Evolutionary conservation across 2,329 filamentous ascomycete species (phyloP).

Genomic region (Cladosporium sp.): DNA sequence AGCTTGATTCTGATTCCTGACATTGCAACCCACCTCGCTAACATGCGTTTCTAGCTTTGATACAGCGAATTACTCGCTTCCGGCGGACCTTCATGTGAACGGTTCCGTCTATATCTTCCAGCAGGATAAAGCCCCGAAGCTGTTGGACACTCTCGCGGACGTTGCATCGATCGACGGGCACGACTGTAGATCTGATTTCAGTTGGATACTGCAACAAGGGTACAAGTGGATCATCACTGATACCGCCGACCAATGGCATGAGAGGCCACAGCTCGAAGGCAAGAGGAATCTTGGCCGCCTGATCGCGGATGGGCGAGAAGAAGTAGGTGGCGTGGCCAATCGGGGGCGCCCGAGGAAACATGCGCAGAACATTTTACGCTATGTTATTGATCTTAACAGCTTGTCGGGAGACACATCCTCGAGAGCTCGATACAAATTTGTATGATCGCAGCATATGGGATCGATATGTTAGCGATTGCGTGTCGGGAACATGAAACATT

Average conservation of each 20-base stretch:
- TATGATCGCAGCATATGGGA: not conserved
- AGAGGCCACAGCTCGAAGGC: constrained; percentile 23
- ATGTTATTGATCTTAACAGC: not conserved
- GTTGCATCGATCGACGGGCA: constrained; percentile 24
- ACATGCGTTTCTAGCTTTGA: constrained; percentile 17
- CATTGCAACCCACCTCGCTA: not conserved
- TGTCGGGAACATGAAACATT: too few species aligned
- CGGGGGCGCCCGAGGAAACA: constrained; percentile 13
- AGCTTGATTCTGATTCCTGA: not conserved
- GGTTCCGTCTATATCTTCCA: constrained; percentile 21
- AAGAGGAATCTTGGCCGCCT: constrained; percentile 26
- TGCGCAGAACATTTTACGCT: not conserved
- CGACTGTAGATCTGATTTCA: constrained; percentile 27
- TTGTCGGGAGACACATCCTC: not conserved
- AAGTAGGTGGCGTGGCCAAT: not conserved
- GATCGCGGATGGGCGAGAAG: constrained; percentile 24
- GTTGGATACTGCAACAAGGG: constrained; percentile 26
- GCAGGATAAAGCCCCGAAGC: constrained; percentile 20
- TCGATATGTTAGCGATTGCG: too few species aligned
- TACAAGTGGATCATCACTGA: constrained; percentile 30
- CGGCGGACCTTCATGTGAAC: constrained; percentile 23
- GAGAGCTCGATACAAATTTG: not conserved
- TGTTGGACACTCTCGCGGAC: constrained; percentile 23
- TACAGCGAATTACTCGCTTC: constrained; percentile 25
- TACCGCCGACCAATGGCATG: constrained; percentile 28